phyloP scores from a whole-genome alignment of 345 rosid species.

The Mallotus nudiflorus region DNA sequence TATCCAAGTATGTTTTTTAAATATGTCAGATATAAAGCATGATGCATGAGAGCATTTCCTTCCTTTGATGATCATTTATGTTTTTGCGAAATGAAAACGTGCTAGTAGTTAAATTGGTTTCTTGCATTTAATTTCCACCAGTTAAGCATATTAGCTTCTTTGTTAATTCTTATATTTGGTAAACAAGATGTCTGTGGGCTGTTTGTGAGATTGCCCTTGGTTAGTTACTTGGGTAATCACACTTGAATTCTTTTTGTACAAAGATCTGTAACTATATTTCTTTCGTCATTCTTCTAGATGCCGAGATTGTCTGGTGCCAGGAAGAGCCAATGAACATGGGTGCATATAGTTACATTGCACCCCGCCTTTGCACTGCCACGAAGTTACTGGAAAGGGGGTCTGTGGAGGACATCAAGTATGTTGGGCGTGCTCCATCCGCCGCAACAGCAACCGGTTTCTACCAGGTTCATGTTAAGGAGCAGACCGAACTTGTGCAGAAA shows the following conservation, averaged over 20 bases:
- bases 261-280: background rate
- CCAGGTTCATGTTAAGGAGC: slow-evolving; percentile 56
- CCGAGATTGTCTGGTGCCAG: slow-evolving; percentile 84
- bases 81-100: background rate
- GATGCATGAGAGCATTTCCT: background rate
- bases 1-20: slow-evolving; percentile 57
- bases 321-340: slow-evolving; percentile 96
- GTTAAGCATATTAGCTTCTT: background rate
- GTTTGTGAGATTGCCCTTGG: background rate
- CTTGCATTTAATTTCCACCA: background rate
- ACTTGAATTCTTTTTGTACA: background rate
- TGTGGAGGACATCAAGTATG: slow-evolving; percentile 60
- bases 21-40: background rate
- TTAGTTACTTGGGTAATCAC: background rate
- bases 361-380: slow-evolving; percentile 61
- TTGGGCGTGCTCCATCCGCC: slow-evolving; percentile 75
- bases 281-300: slow-evolving; percentile 37
- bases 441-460: slow-evolving; percentile 77
- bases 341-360: slow-evolving; percentile 52
- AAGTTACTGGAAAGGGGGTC: slow-evolving; percentile 51
- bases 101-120: background rate
- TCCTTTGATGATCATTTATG: background rate
- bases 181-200: background rate
- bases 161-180: background rate
- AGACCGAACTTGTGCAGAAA: slow-evolving; percentile 53